These are phyloP conservation scores for Gelatoporia subvermispora DNA, from an alignment of 768 basidiomycete species.

Conservation along the genomic window DNA sequence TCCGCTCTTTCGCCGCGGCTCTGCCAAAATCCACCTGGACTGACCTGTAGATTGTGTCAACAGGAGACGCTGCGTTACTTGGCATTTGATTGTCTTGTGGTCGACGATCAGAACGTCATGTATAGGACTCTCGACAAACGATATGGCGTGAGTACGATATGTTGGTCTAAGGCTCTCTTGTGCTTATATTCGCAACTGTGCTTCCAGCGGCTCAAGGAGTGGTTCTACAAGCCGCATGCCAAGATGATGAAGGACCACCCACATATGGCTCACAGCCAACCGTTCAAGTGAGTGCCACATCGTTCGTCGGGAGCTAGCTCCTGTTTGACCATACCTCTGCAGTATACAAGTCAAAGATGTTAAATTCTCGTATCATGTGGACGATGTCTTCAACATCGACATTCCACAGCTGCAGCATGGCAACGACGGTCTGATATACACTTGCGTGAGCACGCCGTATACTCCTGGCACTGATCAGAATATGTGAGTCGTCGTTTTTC, in stretches of 20 bases:
- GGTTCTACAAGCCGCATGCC: slow-evolving; percentile 78
- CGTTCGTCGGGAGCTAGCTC: neutral
- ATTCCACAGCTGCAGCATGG: slow-evolving; percentile 86
- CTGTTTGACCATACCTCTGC: neutral
- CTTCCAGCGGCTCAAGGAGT: slow-evolving; percentile 66
- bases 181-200: slow-evolving; percentile 7
- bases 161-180: neutral
- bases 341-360: slow-evolving; percentile 89
- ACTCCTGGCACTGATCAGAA: slow-evolving; percentile 75
- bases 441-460: slow-evolving; percentile 82
- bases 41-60: neutral
- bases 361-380: slow-evolving; percentile 80
- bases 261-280: slow-evolving; percentile 54
- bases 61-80: slow-evolving; percentile 82
- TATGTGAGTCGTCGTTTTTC: slow-evolving; percentile 52
- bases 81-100: slow-evolving; percentile 90
- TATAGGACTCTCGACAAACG: slow-evolving; percentile 73
- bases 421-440: slow-evolving; percentile 96
- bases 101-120: slow-evolving; percentile 87
- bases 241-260: slow-evolving; percentile 68
- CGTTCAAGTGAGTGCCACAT: slow-evolving; percentile 69
- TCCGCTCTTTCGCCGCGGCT: slow-evolving; percentile 29
- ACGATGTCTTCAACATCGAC: slow-evolving; percentile 78
- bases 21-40: slow-evolving; percentile 5
- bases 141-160: slow-evolving; percentile 68